Conservation (phyloP, 2,329 filamentous ascomycete genomes). For the Cryphonectria naterciae region DNA sequence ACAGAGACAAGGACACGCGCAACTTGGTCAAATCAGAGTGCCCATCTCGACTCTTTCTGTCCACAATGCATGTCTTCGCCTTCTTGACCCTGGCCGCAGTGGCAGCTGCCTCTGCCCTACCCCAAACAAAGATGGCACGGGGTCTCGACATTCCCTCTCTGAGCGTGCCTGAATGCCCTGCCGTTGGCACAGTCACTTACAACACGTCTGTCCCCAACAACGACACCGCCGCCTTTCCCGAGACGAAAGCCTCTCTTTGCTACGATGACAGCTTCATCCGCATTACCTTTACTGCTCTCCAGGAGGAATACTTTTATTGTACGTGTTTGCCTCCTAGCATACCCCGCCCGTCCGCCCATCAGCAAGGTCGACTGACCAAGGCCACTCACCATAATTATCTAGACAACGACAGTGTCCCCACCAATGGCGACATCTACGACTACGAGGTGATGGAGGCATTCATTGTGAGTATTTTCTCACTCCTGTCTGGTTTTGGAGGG, state of each 20-base stretch:
- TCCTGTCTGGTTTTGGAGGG: no score
- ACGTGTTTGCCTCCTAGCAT: constrained; percentile 39
- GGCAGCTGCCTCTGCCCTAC: neutral
- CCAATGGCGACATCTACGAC: constrained; percentile 51
- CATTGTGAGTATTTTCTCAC: constrained; percentile 34
- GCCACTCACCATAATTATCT: neutral
- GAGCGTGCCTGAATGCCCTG: constrained; percentile 45
- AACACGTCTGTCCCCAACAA: constrained; percentile 45
- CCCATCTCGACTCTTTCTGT: neutral
- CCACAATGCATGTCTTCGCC: neutral
- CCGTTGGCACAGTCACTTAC: constrained; percentile 43
- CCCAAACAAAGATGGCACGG: neutral
- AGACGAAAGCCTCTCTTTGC: constrained; percentile 51
- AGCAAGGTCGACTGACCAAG: neutral
- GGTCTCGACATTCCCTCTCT: constrained; percentile 32
- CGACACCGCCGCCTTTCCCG: constrained; percentile 44
- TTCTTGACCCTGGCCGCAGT: neutral
- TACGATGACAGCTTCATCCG: constrained; percentile 47
- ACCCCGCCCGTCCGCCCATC: neutral
- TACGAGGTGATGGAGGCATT: constrained; percentile 58
- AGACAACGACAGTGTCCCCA: constrained; percentile 35
- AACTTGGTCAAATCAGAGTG: neutral
- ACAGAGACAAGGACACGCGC: neutral
- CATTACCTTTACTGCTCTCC: constrained; percentile 49
- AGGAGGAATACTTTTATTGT: constrained; percentile 53